Percentiles rank a stretch among this genome's conserved stretches.
These are phyloP conservation scores for Eucalyptus paniculata DNA, from an alignment of 345 rosid species.

Conservation along the genomic window DNA sequence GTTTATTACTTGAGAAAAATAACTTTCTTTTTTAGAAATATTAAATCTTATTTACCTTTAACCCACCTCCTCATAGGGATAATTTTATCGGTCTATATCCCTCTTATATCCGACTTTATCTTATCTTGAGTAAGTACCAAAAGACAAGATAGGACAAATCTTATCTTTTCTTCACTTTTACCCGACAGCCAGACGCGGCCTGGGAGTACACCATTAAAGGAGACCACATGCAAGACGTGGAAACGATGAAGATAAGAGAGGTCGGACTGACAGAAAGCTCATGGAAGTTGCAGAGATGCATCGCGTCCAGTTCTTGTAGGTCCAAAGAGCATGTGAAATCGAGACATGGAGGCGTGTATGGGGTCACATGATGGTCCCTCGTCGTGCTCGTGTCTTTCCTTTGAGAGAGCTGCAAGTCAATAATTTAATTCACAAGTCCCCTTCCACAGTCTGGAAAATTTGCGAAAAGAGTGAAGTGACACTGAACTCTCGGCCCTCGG, in stretches of 20 bases:
- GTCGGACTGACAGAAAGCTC: neutral
- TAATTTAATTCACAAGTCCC: neutral
- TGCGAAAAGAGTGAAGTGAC: neutral
- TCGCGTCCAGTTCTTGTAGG: neutral
- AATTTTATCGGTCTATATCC: accelerated
- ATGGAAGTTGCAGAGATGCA: neutral
- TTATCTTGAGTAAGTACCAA: accelerated
- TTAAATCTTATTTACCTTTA: no score
- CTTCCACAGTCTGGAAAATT: neutral
- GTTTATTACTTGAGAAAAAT: no score
- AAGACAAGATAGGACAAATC: accelerated
- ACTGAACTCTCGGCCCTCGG: neutral
- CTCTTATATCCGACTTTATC: accelerated
- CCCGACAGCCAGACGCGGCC: no score
- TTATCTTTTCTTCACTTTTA: no score
- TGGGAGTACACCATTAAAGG: neutral
- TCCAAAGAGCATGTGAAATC: neutral
- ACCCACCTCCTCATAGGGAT: accelerated
- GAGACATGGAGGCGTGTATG: accelerated
- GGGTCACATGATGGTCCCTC: neutral
- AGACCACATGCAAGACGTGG: neutral
- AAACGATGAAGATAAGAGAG: neutral
- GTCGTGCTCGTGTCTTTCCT: neutral
- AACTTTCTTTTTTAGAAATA: no score
- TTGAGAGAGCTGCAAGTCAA: neutral